Conservation (phyloP, 2,329 filamentous ascomycete genomes). For the Sclerotinia trifoliorum region DNA sequence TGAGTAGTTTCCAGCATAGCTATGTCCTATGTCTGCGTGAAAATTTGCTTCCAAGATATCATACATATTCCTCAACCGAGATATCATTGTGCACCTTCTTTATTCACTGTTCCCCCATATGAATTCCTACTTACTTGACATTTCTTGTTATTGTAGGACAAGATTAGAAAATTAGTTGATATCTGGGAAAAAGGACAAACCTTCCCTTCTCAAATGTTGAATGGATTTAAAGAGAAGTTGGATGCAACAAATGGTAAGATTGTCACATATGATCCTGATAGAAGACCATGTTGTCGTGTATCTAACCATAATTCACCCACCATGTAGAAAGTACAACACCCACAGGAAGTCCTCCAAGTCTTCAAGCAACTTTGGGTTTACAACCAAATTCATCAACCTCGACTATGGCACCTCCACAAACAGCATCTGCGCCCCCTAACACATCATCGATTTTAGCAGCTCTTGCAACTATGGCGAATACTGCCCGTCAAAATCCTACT, state of each 20-base stretch:
- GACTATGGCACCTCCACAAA: conserved; percentile 45
- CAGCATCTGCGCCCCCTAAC: conserved; percentile 50
- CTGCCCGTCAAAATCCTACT: conserved; percentile 66
- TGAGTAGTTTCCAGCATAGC: conserved; percentile 27
- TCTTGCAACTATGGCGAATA: conserved; percentile 63
- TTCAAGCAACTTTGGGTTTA: conserved; percentile 43
- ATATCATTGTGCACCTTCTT: conserved; percentile 19
- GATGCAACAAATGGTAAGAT: conserved; percentile 62
- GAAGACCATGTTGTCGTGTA: conserved; percentile 29
- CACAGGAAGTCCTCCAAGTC: conserved; percentile 51
- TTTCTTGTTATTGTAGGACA: conserved; percentile 67
- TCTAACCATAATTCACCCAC: conserved; percentile 42
- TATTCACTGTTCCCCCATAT: conserved; percentile 23
- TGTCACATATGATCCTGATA: conserved; percentile 35
- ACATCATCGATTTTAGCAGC: conserved; percentile 71
- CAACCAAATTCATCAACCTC: conserved; percentile 43
- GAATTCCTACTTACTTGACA: conserved; percentile 48
- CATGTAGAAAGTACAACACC: conserved; percentile 71
- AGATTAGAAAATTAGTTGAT: conserved; percentile 91
- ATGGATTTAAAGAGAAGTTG: conserved; percentile 78
- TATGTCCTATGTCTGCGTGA: conserved; percentile 26
- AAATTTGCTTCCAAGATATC: conserved; percentile 30
- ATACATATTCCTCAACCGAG: conserved; percentile 25
- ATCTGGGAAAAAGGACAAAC: conserved; percentile 97
- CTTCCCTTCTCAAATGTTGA: conserved; percentile 78